phyloP scores from a whole-genome alignment of 345 rosid genomes.

The Euphorbia pulcherrima region DNA sequence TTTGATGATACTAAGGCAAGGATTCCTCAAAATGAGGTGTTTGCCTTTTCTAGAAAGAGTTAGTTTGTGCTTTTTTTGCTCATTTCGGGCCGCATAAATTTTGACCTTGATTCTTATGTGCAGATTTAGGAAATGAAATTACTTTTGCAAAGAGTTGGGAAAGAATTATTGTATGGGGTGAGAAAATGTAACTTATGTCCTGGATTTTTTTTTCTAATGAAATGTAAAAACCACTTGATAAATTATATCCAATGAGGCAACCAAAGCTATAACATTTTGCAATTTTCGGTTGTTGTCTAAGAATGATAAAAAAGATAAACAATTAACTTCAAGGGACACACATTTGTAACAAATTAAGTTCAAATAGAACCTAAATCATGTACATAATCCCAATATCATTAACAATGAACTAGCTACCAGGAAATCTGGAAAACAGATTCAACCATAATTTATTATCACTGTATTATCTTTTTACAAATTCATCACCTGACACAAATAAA shows the following conservation, averaged over 20 bases:
- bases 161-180: constrained; percentile 76
- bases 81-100: constrained; percentile 3
- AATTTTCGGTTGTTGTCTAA: too few species aligned
- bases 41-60: constrained; percentile 16
- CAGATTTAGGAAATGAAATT: constrained; percentile 85
- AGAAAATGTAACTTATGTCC: constrained; percentile 16
- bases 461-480: constrained; percentile 3
- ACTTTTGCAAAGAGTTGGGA: constrained; percentile 64
- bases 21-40: constrained; percentile 89
- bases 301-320: too few species aligned
- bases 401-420: constrained; percentile 2
- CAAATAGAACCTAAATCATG: too few species aligned
- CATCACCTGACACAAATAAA: too few species aligned
- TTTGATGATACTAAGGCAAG: constrained; percentile 79
- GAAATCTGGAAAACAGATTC: neutral
- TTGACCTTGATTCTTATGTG: constrained; percentile 15
- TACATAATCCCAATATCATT: constrained; percentile 4
- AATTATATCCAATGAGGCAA: too few species aligned
- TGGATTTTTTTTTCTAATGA: constrained; percentile 1
- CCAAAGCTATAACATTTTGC: too few species aligned
- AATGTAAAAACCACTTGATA: too few species aligned
- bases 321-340: too few species aligned
- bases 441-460: neutral
- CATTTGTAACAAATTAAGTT: too few species aligned
- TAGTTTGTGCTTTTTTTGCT: neutral